Conservation (phyloP, 495 filamentous ascomycete genomes). For the Penicillium coprophilum region DNA sequence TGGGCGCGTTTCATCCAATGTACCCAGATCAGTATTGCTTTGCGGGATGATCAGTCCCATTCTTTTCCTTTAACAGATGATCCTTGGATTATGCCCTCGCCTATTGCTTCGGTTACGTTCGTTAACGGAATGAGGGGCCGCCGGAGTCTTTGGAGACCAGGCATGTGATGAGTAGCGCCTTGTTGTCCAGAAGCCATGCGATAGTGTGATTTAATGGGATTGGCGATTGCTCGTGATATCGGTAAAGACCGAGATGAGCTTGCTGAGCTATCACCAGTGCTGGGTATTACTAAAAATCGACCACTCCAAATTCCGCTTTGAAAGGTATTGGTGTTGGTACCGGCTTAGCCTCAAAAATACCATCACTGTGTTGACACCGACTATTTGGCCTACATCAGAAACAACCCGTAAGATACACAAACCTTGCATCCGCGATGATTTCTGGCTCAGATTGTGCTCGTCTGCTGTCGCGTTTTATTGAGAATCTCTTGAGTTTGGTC, state of each 20-base stretch:
- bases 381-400: no score
- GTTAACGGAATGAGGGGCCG: slow-evolving; percentile 65
- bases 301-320: slow-evolving; percentile 71
- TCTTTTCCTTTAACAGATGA: slow-evolving; percentile 57
- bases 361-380: slow-evolving; percentile 42
- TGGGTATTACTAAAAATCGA: slow-evolving; percentile 81
- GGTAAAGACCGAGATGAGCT: slow-evolving; percentile 62
- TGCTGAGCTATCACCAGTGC: slow-evolving; percentile 46
- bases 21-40: slow-evolving; percentile 70
- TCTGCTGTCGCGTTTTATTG: slow-evolving; percentile 53
- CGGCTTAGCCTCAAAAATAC: slow-evolving; percentile 66
- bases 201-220: slow-evolving; percentile 75
- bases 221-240: slow-evolving; percentile 63
- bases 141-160: slow-evolving; percentile 63
- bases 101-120: slow-evolving; percentile 88
- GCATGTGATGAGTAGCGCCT: slow-evolving; percentile 53
- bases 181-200: slow-evolving; percentile 72
- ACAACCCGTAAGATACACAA: slow-evolving; percentile 25
- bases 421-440: slow-evolving; percentile 65
- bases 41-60: slow-evolving; percentile 85
- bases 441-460: slow-evolving; percentile 58
- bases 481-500: slow-evolving; percentile 73
- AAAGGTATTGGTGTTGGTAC: slow-evolving; percentile 71
- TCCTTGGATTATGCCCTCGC: slow-evolving; percentile 72
- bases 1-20: slow-evolving; percentile 68